These are phyloP conservation scores for Colletotrichum sp. DNA, from an alignment of 2,329 filamentous ascomycete genomes.

Conservation along the genomic window DNA sequence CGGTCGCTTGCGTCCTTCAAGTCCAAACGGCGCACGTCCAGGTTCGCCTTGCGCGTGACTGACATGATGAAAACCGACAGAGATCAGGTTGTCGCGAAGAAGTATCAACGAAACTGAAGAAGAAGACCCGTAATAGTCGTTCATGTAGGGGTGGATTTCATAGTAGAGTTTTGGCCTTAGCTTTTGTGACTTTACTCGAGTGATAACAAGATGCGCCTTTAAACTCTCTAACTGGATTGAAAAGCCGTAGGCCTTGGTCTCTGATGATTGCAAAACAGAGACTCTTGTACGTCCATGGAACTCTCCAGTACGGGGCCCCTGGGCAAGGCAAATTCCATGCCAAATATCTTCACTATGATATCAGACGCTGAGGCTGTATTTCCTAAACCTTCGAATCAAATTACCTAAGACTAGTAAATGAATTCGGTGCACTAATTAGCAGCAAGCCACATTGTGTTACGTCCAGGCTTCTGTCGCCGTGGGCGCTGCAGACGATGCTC, in stretches of 20 bases:
- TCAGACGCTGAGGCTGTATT: neutral
- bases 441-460: neutral
- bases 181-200: too few species aligned
- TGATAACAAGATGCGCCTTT: neutral
- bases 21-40: neutral
- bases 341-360: neutral
- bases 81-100: neutral
- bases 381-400: neutral
- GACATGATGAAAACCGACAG: neutral
- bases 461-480: neutral
- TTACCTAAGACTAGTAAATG: too few species aligned
- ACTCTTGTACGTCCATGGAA: neutral
- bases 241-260: neutral
- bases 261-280: neutral
- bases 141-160: too few species aligned
- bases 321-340: neutral
- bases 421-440: neutral
- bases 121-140: too few species aligned
- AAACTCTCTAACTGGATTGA: neutral
- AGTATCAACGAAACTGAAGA: too few species aligned
- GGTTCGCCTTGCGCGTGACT: neutral
- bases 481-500: neutral
- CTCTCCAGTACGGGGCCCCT: neutral
- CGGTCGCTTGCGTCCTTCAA: neutral
- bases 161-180: too few species aligned